Evolutionary conservation across 768 basidiomycete genomes (phyloP).

Genomic region (Mycena rebaudengoi): DNA sequence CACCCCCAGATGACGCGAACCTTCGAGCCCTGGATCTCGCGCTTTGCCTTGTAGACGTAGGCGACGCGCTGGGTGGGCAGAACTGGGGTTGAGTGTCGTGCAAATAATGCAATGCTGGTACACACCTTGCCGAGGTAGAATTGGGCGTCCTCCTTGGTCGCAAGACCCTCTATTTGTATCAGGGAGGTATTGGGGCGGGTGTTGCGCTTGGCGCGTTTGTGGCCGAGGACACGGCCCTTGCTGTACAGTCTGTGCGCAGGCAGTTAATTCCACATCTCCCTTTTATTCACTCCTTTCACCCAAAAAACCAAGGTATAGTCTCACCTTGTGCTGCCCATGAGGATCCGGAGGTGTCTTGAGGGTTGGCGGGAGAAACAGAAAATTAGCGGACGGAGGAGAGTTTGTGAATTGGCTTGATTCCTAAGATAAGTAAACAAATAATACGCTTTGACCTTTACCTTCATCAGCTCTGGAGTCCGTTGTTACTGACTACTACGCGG

Average conservation of each 20-base stretch:
- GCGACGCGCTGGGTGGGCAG: too few relatives aligned
- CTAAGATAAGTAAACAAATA: too few relatives aligned
- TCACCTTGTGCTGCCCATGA: conserved; percentile 25
- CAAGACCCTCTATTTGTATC: conserved; percentile 96
- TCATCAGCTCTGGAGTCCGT: background rate
- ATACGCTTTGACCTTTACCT: background rate
- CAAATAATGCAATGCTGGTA: too few relatives aligned
- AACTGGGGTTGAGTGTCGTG: too few relatives aligned
- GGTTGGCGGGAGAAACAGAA: background rate
- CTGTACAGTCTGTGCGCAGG: conserved; percentile 76
- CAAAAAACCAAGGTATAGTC: background rate
- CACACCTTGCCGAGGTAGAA: conserved; percentile 99
- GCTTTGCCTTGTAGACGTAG: conserved; percentile 97
- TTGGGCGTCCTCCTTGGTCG: conserved; percentile 91
- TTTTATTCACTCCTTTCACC: conserved; percentile 15
- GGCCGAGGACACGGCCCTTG: conserved; percentile 97
- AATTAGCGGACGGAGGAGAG: background rate
- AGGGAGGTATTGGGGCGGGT: conserved; percentile 95
- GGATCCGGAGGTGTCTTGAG: conserved; percentile 10
- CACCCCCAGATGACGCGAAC: conserved; percentile 99
- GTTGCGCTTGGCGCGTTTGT: conserved; percentile 99
- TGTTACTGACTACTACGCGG: conserved; percentile 61
- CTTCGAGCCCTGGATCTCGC: conserved; percentile 93
- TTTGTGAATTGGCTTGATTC: too few relatives aligned
- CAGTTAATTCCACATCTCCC: conserved; percentile 2